Evolutionary conservation across 129 eudicot genomes (phyloP), one percentile per base, ranked within the genome.

Genomic region (Chrysanthemum seticuspe): DNA sequence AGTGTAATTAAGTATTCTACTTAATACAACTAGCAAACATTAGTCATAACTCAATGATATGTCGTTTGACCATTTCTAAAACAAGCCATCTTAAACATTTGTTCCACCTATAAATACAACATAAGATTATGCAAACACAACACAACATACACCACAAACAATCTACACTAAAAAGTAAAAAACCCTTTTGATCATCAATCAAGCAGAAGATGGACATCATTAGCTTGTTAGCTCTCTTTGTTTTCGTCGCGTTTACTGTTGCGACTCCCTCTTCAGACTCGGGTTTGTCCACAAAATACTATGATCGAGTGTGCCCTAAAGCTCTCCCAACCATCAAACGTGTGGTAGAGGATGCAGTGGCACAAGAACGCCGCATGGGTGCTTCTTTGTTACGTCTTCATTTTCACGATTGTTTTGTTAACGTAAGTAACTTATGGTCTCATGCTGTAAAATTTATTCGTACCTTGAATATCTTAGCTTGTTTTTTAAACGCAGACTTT

Each of bases 321-420:
- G 83, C 82, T 72, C 14, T 85, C 58, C 83, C 87, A 5, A 60
- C 83, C 51, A 77, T 85, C 19, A 82, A 73, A 71, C 79, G 77
- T 2, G 70, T 69, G 10, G 89, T 85, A 25, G 78, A 76, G 63
- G 83, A 76, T 13, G 91, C 87, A 14, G 65, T 86, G 11, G 66
- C 65, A 0, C 79, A 77, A 40, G 87, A 86, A 58, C 40, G 65
- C 0, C 87, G 87, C 40, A 83, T 86, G 83, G 91, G 91, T 8
- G 88, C 91, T 40, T 77, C 80, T 56, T 73, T 81, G 21, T 65
- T 84, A 31, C 84, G 86, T 45, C 74, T 86, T 40, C 83, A 83
- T 66, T 83, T 86, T 74, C 91, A 83, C 29, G 91, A 86, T 36
- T 85, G 90, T 49, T 85, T 85, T 64, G 85, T 80, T 34, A 76